These are phyloP conservation scores for Barnettozyma californica DNA, from an alignment of 805 yeast species.

Conservation along the genomic window DNA sequence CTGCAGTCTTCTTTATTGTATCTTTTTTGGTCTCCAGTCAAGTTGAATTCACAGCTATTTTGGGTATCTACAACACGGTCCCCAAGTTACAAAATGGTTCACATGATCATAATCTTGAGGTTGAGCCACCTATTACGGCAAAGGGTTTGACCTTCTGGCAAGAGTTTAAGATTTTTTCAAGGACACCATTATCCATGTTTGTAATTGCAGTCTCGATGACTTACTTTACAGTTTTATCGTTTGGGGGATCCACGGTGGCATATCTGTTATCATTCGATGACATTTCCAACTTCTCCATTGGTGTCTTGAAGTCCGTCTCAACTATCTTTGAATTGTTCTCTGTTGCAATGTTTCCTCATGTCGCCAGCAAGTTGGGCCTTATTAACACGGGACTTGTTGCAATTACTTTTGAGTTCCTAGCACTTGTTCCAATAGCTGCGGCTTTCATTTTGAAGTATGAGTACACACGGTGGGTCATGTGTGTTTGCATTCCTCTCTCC, in stretches of 20 bases:
- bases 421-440: constrained; percentile 23
- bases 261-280: constrained; percentile 29
- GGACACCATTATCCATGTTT: constrained; percentile 26
- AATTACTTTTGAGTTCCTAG: constrained; percentile 27
- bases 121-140: not conserved
- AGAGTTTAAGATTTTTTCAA: constrained; percentile 18
- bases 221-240: constrained; percentile 35
- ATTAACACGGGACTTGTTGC: constrained; percentile 28
- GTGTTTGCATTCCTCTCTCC: constrained; percentile 26
- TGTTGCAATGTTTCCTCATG: constrained; percentile 29
- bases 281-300: constrained; percentile 26
- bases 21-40: constrained; percentile 26
- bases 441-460: constrained; percentile 13
- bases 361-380: constrained; percentile 23
- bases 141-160: constrained; percentile 12
- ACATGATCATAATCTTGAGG: not conserved
- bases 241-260: constrained; percentile 34
- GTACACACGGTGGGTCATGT: constrained; percentile 18
- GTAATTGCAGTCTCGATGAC: constrained; percentile 27
- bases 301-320: constrained; percentile 29
- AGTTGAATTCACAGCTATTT: constrained; percentile 31
- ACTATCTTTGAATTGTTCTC: constrained; percentile 29
- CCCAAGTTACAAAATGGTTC: constrained; percentile 24
- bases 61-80: constrained; percentile 28
- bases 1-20: constrained; percentile 25